phyloP scores from a whole-genome alignment of 495 filamentous ascomycete genomes.

The Penicillium tannophilum region DNA sequence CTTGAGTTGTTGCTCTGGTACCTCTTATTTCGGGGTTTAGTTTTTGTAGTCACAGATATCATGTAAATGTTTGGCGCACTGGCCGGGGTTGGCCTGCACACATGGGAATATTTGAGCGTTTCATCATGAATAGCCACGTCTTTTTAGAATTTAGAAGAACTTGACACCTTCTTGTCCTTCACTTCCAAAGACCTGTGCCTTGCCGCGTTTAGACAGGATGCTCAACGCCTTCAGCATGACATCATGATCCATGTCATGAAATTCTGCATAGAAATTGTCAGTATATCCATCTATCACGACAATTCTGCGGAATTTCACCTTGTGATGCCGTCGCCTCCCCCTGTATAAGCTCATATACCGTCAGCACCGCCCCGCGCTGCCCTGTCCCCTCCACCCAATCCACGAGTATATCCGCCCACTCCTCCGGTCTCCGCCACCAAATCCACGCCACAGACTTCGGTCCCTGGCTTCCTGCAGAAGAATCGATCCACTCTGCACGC shows the following conservation, averaged over 20 bases:
- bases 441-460: slow-evolving; percentile 57
- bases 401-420: slow-evolving; percentile 67
- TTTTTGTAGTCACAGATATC: slow-evolving; percentile 7
- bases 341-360: slow-evolving; percentile 73
- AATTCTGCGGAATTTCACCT: slow-evolving; percentile 43
- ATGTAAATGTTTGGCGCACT: slow-evolving; percentile 21
- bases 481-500: slow-evolving; percentile 69
- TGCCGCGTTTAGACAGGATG: slow-evolving; percentile 82
- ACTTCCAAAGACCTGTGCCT: slow-evolving; percentile 86
- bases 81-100: slow-evolving; percentile 9
- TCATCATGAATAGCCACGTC: slow-evolving; percentile 28
- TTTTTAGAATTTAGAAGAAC: slow-evolving; percentile 69
- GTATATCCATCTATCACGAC: slow-evolving; percentile 1
- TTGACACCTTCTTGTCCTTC: slow-evolving; percentile 91
- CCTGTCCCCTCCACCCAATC: slow-evolving; percentile 74
- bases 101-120: slow-evolving; percentile 22
- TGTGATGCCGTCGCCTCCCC: slow-evolving; percentile 63
- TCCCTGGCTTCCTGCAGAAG: slow-evolving; percentile 13
- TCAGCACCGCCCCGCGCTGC: slow-evolving; percentile 73
- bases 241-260: slow-evolving; percentile 84
- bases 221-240: slow-evolving; percentile 75
- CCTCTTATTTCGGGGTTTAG: not conserved
- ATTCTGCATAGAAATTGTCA: slow-evolving; percentile 56
- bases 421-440: slow-evolving; percentile 71
- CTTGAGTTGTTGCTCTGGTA: not conserved